Percentiles rank a stretch among this genome's conserved stretches.
Conservation (phyloP, 2,329 filamentous ascomycete genomes). For the Monosporascus sp. region DNA sequence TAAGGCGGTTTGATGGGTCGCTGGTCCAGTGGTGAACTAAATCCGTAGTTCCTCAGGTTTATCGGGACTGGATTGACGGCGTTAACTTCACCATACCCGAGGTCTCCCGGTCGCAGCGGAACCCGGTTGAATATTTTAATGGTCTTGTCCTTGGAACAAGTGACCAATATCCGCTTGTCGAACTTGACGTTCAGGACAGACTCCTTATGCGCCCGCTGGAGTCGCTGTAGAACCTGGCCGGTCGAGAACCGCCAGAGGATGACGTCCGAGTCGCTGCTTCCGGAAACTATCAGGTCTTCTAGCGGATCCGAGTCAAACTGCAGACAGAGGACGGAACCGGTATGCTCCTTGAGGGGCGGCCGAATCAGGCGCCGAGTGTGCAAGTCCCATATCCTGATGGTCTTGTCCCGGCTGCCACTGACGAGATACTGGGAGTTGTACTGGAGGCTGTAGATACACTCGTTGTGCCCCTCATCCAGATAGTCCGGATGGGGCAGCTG, state of each 20-base stretch:
- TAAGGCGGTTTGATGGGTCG: constrained; percentile 58
- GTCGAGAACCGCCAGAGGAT: constrained; percentile 94
- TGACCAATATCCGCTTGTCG: constrained; percentile 85
- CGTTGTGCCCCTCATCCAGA: constrained; percentile 75
- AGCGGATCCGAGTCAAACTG: constrained; percentile 87
- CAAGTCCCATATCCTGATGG: constrained; percentile 86
- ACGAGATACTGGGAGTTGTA: constrained; percentile 82
- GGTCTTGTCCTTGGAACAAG: constrained; percentile 93
- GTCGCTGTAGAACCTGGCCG: constrained; percentile 71
- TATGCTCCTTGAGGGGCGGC: constrained; percentile 70
- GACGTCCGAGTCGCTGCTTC: constrained; percentile 85
- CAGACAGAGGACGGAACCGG: constrained; percentile 83
- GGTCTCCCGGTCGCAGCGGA: constrained; percentile 55
- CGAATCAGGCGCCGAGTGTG: constrained; percentile 72
- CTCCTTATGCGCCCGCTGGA: constrained; percentile 75
- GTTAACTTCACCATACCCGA: constrained; percentile 44
- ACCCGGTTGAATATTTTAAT: constrained; percentile 94
- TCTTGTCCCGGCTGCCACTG: constrained; percentile 85
- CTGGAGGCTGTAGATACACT: constrained; percentile 94
- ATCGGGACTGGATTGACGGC: constrained; percentile 48
- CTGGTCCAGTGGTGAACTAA: constrained; percentile 37
- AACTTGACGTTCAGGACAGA: constrained; percentile 93
- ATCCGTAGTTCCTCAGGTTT: constrained; percentile 50
- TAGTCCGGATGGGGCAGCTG: constrained; percentile 81
- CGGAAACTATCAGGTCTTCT: constrained; percentile 91